Conservation (phyloP, 2,329 filamentous ascomycete species). For the Endocalyx cinctus region DNA sequence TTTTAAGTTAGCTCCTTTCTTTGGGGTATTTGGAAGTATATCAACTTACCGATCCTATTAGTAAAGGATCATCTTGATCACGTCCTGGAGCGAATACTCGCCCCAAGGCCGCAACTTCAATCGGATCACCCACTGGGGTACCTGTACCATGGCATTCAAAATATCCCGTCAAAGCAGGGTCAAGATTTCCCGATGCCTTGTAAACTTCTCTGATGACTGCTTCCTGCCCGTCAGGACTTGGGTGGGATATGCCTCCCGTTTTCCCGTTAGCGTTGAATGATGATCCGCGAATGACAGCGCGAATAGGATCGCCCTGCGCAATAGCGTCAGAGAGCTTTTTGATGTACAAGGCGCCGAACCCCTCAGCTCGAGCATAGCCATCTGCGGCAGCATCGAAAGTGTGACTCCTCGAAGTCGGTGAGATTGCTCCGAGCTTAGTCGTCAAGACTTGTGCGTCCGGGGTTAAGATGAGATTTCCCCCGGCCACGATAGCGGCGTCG, state of each 20-base stretch:
- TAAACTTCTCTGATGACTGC: conserved; percentile 13
- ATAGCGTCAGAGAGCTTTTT: conserved; percentile 17
- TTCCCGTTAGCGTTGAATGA: conserved; percentile 20
- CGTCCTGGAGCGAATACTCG: conserved; percentile 11
- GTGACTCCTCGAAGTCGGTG: conserved; percentile 22
- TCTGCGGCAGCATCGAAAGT: conserved; percentile 24
- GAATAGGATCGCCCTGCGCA: conserved; percentile 14
- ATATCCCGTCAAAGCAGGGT: conserved; percentile 12
- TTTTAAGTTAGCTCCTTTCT: no score
- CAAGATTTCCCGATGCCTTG: conserved; percentile 5
- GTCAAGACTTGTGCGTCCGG: conserved; percentile 24
- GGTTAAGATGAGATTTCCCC: conserved; percentile 29
- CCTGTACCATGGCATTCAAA: conserved; percentile 21
- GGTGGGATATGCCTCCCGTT: conserved; percentile 18
- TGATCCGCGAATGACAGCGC: conserved; percentile 18
- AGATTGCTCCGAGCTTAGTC: conserved; percentile 27
- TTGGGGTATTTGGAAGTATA: no score
- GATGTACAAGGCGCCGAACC: conserved; percentile 13
- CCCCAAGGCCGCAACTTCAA: conserved; percentile 14
- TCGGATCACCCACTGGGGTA: conserved; percentile 17
- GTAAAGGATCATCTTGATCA: conserved; percentile 7
- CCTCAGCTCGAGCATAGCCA: conserved; percentile 22
- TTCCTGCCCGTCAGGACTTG: conserved; percentile 16
- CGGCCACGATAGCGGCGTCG: conserved; percentile 28
- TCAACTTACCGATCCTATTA: conserved; percentile 15